Percentiles rank a stretch among this genome's conserved stretches.
Evolutionary conservation across 2,329 filamentous ascomycete species (phyloP).

Genomic region (Neofusicoccum kwambonambiense): DNA sequence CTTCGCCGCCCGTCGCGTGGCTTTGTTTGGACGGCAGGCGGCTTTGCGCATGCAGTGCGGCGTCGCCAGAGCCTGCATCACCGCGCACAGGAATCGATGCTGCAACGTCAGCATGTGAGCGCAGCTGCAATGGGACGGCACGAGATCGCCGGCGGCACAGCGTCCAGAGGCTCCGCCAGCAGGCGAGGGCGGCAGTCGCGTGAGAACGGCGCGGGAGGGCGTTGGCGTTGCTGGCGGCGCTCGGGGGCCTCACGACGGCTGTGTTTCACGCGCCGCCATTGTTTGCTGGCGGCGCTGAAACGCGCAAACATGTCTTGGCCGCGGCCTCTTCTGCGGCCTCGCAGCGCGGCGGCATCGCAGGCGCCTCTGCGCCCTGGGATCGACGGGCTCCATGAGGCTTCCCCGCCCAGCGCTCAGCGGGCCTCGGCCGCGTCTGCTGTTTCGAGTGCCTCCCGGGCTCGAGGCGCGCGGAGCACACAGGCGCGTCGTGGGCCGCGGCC

Average conservation of each 20-base stretch:
- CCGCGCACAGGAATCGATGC: not conserved
- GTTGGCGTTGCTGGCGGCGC: not conserved
- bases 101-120: constrained; percentile 4
- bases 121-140: not conserved
- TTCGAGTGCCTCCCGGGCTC: constrained; percentile 5
- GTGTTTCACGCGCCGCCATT: constrained; percentile 2
- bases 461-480: not conserved
- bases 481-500: not conserved
- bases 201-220: not conserved
- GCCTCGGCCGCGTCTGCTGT: constrained; percentile 12
- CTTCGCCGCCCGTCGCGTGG: not conserved
- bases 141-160: not conserved
- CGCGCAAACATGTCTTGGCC: not conserved
- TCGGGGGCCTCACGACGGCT: not conserved
- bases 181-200: not conserved
- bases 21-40: constrained; percentile 5
- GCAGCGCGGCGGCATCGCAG: not conserved
- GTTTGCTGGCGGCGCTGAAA: constrained; percentile 2
- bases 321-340: constrained; percentile 10
- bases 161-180: too few relatives aligned
- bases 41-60: not conserved
- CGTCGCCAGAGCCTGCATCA: not conserved
- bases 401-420: constrained; percentile 8
- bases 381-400: constrained; percentile 3
- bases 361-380: not conserved